Percentiles rank a stretch among this genome's conserved stretches.
Evolutionary conservation across 805 yeast species (phyloP).

Genomic region (Yarrowia keelungensis): DNA sequence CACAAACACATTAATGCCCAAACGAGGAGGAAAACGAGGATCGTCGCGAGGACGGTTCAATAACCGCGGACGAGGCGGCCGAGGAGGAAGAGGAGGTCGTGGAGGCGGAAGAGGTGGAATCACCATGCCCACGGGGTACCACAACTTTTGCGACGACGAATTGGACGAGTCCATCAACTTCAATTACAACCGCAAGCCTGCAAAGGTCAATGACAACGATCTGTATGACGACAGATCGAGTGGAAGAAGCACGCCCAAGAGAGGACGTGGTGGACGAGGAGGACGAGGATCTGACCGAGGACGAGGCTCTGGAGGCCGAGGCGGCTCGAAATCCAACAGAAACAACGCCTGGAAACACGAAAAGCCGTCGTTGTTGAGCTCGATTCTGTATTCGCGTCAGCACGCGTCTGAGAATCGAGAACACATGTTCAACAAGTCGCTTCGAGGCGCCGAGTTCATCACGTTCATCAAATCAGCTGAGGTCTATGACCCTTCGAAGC

Average conservation of each 20-base stretch:
- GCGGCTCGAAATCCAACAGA: background rate
- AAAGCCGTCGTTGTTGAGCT: conserved; percentile 21
- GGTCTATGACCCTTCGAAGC: conserved; percentile 32
- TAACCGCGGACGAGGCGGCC: conserved; percentile 12
- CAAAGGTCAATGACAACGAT: background rate
- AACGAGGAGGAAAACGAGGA: conserved; percentile 37
- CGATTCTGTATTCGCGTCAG: conserved; percentile 21
- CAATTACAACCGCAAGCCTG: background rate
- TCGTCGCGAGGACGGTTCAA: conserved; percentile 8
- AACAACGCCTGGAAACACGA: background rate
- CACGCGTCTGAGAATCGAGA: conserved; percentile 33
- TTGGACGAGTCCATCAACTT: background rate
- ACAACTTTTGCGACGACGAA: conserved; percentile 11
- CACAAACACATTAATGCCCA: conserved; percentile 3
- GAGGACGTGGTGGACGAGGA: background rate
- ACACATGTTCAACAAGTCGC: conserved; percentile 32
- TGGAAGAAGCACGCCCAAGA: background rate
- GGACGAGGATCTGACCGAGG: background rate
- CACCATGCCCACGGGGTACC: conserved; percentile 13
- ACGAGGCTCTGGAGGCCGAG: background rate
- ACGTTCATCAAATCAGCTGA: conserved; percentile 21
- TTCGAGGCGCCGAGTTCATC: conserved; percentile 28
- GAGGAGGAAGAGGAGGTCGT: conserved; percentile 8
- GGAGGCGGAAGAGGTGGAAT: conserved; percentile 14
- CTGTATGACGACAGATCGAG: background rate